phyloP scores from a whole-genome alignment of 371 early-diverging fungal genomes.

The Batkoa obscura region DNA sequence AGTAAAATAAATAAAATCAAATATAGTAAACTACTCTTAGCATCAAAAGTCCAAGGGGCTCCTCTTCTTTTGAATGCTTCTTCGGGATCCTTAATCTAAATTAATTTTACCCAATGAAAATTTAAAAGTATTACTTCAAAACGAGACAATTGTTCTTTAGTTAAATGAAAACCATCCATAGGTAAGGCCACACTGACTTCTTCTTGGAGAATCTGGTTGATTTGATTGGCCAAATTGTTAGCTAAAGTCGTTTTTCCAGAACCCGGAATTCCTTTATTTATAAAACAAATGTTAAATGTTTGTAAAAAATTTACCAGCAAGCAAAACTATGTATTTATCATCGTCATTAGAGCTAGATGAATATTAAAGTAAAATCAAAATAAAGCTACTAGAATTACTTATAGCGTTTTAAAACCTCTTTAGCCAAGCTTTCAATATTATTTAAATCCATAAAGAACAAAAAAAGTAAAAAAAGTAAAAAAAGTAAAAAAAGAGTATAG shows the following conservation, averaged over 20 bases:
- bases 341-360: background rate
- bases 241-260: slow-evolving; percentile 23
- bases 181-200: slow-evolving; percentile 11
- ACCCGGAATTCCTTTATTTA: slow-evolving; percentile 20
- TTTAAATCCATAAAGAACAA: too few relatives aligned
- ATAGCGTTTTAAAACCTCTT: too few relatives aligned
- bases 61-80: slow-evolving; percentile 21
- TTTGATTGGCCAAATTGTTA: slow-evolving; percentile 1
- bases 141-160: slow-evolving; percentile 11
- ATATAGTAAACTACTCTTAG: slow-evolving; percentile 6
- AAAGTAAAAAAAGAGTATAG: too few relatives aligned
- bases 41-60: slow-evolving; percentile 25
- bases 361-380: too few relatives aligned
- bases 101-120: background rate
- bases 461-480: too few relatives aligned
- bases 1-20: background rate
- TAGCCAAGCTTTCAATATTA: too few relatives aligned
- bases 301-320: background rate
- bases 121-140: slow-evolving; percentile 11
- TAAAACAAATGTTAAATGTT: too few relatives aligned
- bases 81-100: slow-evolving; percentile 12
- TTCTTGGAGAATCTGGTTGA: background rate
- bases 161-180: slow-evolving; percentile 27
- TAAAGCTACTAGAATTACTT: too few relatives aligned
- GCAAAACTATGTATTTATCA: background rate